Evolutionary conservation across 2,329 filamentous ascomycete species (phyloP).

Genomic region (Colletotrichum costaricense): DNA sequence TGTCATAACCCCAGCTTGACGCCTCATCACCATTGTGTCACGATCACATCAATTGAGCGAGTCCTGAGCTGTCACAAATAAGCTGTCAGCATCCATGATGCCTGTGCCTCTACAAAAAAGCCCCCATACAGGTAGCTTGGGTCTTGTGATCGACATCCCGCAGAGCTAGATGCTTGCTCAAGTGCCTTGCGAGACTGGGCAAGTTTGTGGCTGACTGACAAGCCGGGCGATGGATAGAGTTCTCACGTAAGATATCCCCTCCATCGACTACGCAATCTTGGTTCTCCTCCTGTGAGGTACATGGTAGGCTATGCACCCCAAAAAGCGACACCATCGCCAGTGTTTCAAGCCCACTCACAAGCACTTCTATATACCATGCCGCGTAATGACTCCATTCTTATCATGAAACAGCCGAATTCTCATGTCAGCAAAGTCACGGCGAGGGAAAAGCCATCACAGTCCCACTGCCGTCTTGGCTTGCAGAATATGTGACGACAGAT

Average conservation of each 20-base stretch:
- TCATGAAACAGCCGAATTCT: background rate
- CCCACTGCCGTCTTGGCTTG: background rate
- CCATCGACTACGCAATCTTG: background rate
- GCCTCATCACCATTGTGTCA: background rate
- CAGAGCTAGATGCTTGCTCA: background rate
- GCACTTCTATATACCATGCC: background rate
- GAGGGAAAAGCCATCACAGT: background rate
- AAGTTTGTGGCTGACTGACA: background rate
- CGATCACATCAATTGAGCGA: background rate
- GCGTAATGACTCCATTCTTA: background rate
- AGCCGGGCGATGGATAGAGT: constrained; percentile 1
- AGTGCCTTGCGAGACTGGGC: background rate
- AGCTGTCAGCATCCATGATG: background rate
- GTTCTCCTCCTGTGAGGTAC: background rate
- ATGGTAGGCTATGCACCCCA: background rate
- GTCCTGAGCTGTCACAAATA: background rate
- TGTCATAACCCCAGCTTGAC: too few relatives aligned
- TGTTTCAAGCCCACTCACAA: background rate
- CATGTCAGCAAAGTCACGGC: background rate
- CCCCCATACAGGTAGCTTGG: background rate
- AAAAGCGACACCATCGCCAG: background rate
- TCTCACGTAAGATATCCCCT: constrained; percentile 18
- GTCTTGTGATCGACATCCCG: background rate
- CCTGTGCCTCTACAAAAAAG: background rate
- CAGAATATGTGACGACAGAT: background rate